These are phyloP conservation scores for Scalesia atractyloides DNA, from an alignment of 129 eudicot genomes.

Conservation along the genomic window DNA sequence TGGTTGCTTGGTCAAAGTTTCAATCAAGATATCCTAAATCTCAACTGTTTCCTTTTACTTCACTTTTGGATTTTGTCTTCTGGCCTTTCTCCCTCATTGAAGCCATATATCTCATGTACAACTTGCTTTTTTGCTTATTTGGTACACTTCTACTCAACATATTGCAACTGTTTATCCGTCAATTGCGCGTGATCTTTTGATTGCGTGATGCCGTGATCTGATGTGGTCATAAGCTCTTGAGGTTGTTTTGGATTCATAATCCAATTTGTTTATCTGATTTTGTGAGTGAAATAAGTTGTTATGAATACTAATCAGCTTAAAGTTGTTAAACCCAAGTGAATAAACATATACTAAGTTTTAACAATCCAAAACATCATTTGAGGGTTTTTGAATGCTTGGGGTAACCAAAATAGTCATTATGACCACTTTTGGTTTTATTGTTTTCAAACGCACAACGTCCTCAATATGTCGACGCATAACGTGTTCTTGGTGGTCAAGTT, in stretches of 20 bases:
- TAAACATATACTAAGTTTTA: not conserved
- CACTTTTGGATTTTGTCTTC: not conserved
- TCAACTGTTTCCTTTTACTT: conserved; percentile 7
- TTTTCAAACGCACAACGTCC: not conserved
- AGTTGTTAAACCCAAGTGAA: not conserved
- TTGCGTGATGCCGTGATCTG: not conserved
- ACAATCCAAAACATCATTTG: not conserved
- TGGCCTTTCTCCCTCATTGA: conserved; percentile 2
- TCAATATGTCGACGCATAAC: not conserved
- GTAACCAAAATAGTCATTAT: not conserved
- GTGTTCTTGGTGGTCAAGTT: not conserved
- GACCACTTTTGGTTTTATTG: not conserved
- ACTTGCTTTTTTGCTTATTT: conserved; percentile 3
- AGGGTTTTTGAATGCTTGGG: not conserved
- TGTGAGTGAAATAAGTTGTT: not conserved
- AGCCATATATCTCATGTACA: not conserved
- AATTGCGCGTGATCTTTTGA: too few relatives aligned
- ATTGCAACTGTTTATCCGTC: not conserved
- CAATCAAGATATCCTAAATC: conserved; percentile 5
- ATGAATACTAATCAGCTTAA: not conserved
- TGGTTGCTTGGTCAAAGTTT: conserved; percentile 1
- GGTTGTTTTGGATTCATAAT: not conserved
- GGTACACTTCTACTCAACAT: not conserved
- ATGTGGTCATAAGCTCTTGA: not conserved
- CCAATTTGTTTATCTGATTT: not conserved